Percentiles rank a stretch among this genome's conserved stretches.
These are phyloP conservation scores for Cryphonectria japonica DNA, from an alignment of 2,329 filamentous ascomycete species.

Conservation along the genomic window DNA sequence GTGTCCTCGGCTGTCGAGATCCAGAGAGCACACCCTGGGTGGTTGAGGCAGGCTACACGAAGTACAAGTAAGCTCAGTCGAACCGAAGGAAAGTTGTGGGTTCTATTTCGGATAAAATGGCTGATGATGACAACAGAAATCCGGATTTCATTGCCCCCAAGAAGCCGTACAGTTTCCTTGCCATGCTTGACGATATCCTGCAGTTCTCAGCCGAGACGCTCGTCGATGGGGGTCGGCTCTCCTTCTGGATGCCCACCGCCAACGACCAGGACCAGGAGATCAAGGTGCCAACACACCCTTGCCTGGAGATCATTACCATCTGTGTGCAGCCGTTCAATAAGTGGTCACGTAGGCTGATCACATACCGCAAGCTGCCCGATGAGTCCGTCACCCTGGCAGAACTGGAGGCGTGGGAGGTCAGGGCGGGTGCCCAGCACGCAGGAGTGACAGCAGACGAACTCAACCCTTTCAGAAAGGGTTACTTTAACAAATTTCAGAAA, in stretches of 20 bases:
- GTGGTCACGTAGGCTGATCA: constrained; percentile 89
- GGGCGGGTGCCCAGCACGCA: constrained; percentile 36
- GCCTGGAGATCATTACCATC: constrained; percentile 71
- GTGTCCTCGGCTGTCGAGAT: constrained; percentile 80
- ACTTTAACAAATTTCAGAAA: constrained; percentile 59
- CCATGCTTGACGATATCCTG: constrained; percentile 89
- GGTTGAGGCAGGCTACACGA: constrained; percentile 69
- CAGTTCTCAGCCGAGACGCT: constrained; percentile 77
- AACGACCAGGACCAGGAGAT: constrained; percentile 79
- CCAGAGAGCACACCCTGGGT: constrained; percentile 62
- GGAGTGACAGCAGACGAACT: constrained; percentile 62
- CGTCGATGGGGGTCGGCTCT: constrained; percentile 77
- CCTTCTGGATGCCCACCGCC: constrained; percentile 97
- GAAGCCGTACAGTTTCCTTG: constrained; percentile 86
- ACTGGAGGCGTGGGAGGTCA: constrained; percentile 40
- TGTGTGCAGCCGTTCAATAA: constrained; percentile 90
- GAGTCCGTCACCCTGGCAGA: constrained; percentile 52
- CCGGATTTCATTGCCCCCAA: constrained; percentile 83
- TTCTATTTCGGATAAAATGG: background rate
- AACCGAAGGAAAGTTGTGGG: constrained; percentile 22
- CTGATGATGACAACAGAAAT: constrained; percentile 43
- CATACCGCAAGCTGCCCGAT: constrained; percentile 75
- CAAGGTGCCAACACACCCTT: constrained; percentile 74
- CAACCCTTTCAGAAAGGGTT: constrained; percentile 63
- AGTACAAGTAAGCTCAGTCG: constrained; percentile 62